These are phyloP conservation scores for Gnomoniopsis sp. DNA, from an alignment of 2,329 filamentous ascomycete species.

Conservation along the genomic window DNA sequence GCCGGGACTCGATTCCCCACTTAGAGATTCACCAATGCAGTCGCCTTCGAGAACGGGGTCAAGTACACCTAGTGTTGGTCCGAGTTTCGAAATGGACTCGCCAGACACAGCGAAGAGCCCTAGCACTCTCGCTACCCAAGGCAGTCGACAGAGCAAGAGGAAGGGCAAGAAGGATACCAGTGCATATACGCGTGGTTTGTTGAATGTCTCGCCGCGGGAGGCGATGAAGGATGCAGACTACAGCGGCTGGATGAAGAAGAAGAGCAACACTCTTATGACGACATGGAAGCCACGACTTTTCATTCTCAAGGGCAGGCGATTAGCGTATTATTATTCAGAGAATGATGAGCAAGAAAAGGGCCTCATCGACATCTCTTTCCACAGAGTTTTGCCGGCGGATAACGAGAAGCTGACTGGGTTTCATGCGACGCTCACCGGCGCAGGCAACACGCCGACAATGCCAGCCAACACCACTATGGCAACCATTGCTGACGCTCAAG, in stretches of 20 bases:
- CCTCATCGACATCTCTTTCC: slow-evolving; percentile 94
- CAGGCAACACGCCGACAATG: slow-evolving; percentile 64
- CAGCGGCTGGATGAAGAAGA: slow-evolving; percentile 98
- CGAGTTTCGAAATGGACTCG: slow-evolving; percentile 77
- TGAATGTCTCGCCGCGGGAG: slow-evolving; percentile 76
- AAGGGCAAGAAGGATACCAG: slow-evolving; percentile 94
- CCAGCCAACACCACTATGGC: slow-evolving; percentile 43
- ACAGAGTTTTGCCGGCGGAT: slow-evolving; percentile 92
- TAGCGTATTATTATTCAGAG: slow-evolving; percentile 96
- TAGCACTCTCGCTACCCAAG: slow-evolving; percentile 43
- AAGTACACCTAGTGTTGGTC: slow-evolving; percentile 60
- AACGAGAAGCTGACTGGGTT: slow-evolving; percentile 86
- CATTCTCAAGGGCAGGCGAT: slow-evolving; percentile 81
- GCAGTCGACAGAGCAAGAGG: slow-evolving; percentile 51
- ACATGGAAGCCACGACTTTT: slow-evolving; percentile 98
- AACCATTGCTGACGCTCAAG: slow-evolving; percentile 41
- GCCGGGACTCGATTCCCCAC: slow-evolving; percentile 47
- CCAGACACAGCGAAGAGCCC: slow-evolving; percentile 60
- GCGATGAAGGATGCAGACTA: slow-evolving; percentile 88
- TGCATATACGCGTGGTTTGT: slow-evolving; percentile 82
- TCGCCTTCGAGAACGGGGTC: slow-evolving; percentile 77
- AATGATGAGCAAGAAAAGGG: slow-evolving; percentile 90
- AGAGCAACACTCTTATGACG: slow-evolving; percentile 91
- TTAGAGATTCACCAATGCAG: slow-evolving; percentile 50
- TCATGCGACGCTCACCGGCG: slow-evolving; percentile 87